Evolutionary conservation across 768 basidiomycete genomes (phyloP).

Genomic region (Hortiboletus flavorubellus): DNA sequence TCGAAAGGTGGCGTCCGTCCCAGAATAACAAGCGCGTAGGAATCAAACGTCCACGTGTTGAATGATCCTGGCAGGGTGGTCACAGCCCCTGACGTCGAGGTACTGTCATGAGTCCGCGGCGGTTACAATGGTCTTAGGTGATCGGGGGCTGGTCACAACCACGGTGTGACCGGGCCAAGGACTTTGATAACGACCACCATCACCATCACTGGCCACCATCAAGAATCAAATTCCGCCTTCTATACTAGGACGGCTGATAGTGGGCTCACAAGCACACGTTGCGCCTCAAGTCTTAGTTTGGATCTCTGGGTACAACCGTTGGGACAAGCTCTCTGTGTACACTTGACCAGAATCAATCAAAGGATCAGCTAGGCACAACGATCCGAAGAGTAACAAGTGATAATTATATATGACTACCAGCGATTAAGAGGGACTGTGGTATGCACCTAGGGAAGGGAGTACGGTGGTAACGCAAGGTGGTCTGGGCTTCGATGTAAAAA

Average conservation of each 20-base stretch:
- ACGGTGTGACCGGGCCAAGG: not conserved
- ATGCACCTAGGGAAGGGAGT: constrained; percentile 15
- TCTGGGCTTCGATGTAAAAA: constrained; percentile 16
- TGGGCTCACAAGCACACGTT: not conserved
- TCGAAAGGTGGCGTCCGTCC: not conserved
- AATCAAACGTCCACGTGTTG: not conserved
- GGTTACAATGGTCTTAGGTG: no score
- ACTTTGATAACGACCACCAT: no score
- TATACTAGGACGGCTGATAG: no score
- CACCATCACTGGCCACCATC: constrained; percentile 3
- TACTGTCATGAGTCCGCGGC: no score
- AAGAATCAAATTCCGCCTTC: not conserved
- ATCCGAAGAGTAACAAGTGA: not conserved
- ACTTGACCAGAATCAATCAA: not conserved
- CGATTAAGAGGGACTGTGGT: constrained; percentile 12
- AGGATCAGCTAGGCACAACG: not conserved
- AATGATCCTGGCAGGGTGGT: not conserved
- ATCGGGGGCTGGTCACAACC: not conserved
- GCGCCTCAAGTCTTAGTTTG: no score
- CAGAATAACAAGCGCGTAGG: not conserved
- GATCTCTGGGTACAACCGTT: not conserved
- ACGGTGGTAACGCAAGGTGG: constrained; percentile 14
- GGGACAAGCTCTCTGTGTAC: not conserved
- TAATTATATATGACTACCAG: constrained; percentile 8
- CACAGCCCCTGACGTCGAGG: not conserved